Evolutionary conservation across 2,329 filamentous ascomycete genomes (phyloP), one percentile per base, ranked within the genome.

Genomic region (Teratosphaeria epicoccoides): DNA sequence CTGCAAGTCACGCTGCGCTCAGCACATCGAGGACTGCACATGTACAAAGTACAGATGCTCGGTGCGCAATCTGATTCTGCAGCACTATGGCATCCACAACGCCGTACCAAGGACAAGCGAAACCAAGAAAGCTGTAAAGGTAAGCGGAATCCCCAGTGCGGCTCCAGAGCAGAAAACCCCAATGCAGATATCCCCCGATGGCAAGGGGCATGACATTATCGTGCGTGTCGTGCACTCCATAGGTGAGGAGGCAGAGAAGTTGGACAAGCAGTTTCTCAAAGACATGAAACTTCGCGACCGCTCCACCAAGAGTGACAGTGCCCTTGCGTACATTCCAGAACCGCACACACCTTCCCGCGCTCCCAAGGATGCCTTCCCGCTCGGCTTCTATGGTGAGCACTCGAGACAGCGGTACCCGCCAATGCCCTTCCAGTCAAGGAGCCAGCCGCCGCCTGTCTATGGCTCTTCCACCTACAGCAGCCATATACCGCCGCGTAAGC

Each of bases 341-440:
- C 50, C 54, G 17, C 50, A 46, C 12, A 52, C 51, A 9, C 49
- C 52, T 4, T 48, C 45, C 10, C 54, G 56, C 23, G 46, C 23
- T 22, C 37, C 44, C 26, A 61, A 59, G 33, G 55, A 59, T 37
- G 24, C 47, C 5, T 53, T 50, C 44, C 58, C 58, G n/a, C 52
- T 59, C 9, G 57, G 53, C 37, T 57, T 59, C 33, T 61, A 61
- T 40, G 52, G 55, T 23, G 50, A 55, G 40, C 23, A 46, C 20
- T 58, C 58, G 10, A 52, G 51, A 7, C 50, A 58, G 25, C 56
- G 56, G 17, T 60, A 60, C 45, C 59, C 59, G 48, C 43, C 29
- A 46, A 24, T 47, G 45, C 40, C 25, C 23, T 29, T 25, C 23
- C 17, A 25, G 12, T 43, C 43, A 9, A 17, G 14, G n/a, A 12